Conservation (phyloP, 306 rosid genomes). For the Dalbergia cochinchinensis region DNA sequence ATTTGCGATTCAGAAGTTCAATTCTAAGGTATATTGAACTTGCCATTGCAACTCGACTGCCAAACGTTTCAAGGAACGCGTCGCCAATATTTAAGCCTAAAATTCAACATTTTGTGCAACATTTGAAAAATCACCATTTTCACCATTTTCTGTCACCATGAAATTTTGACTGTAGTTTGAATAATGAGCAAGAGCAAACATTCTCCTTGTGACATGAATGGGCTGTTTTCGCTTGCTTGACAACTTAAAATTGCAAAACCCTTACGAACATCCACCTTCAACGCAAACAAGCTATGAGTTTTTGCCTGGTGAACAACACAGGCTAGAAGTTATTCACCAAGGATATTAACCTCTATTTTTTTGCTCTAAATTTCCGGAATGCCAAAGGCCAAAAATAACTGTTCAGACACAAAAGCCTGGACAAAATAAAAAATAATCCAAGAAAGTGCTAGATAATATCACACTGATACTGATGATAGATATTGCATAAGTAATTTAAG, state of each 20-base stretch:
- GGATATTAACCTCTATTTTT: not conserved
- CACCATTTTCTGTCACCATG: no score
- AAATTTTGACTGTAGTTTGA: not conserved
- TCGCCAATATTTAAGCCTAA: not conserved
- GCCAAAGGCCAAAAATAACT: slow-evolving; percentile 18
- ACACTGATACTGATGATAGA: slow-evolving; percentile 30
- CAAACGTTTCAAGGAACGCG: not conserved
- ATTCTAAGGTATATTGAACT: not conserved
- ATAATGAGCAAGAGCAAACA: not conserved
- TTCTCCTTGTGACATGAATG: not conserved
- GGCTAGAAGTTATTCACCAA: slow-evolving; percentile 5
- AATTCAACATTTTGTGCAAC: no score
- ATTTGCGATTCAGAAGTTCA: not conserved
- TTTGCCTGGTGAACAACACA: not conserved
- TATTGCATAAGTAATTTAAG: slow-evolving; percentile 16
- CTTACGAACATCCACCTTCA: not conserved
- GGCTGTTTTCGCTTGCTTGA: not conserved
- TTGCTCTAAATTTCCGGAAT: not conserved
- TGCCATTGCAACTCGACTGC: not conserved
- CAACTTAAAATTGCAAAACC: slow-evolving; percentile 17
- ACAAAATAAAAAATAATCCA: not conserved
- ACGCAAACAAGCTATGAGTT: not conserved
- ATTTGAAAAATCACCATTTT: no score
- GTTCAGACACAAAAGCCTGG: slow-evolving; percentile 35
- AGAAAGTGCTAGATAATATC: slow-evolving; percentile 33